Percentiles rank a stretch among this genome's conserved stretches.
Evolutionary conservation across 2,329 filamentous ascomycete species (phyloP).

Genomic region (Sporothrix pallida): DNA sequence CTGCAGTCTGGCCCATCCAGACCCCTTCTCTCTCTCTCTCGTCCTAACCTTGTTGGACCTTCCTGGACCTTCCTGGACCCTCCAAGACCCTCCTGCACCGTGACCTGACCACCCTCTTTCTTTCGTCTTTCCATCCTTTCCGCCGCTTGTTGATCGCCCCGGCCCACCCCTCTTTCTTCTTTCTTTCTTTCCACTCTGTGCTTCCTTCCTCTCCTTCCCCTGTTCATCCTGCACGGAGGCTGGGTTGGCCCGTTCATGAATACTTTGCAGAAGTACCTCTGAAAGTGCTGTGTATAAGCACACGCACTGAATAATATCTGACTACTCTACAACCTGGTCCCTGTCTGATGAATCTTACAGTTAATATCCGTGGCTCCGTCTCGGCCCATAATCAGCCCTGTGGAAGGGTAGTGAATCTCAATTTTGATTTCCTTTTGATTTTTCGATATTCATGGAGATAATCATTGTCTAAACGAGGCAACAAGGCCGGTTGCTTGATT

Average conservation of each 20-base stretch:
- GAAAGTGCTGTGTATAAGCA: not conserved
- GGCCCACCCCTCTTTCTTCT: not conserved
- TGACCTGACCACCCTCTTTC: not conserved
- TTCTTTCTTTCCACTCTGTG: not conserved
- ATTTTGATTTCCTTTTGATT: no score
- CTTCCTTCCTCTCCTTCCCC: not conserved
- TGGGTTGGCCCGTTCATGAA: not conserved
- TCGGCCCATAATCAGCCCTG: constrained; percentile 28
- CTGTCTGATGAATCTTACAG: not conserved
- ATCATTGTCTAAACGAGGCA: not conserved
- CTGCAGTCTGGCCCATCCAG: not conserved
- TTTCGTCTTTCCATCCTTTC: constrained; percentile 15
- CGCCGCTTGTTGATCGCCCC: constrained; percentile 26
- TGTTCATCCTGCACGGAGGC: not conserved
- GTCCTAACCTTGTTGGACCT: not conserved
- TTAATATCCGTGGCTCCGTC: constrained; percentile 6
- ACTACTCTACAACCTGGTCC: not conserved
- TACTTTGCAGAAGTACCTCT: not conserved
- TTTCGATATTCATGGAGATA: not conserved
- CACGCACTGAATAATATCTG: not conserved
- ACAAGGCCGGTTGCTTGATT: constrained; percentile 4
- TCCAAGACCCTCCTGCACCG: not conserved
- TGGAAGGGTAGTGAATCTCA: no score
- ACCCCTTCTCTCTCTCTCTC: not conserved
- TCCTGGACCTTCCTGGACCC: not conserved